Conservation (phyloP, 192 early-diverging fungal species). For the Podila minutissima region DNA sequence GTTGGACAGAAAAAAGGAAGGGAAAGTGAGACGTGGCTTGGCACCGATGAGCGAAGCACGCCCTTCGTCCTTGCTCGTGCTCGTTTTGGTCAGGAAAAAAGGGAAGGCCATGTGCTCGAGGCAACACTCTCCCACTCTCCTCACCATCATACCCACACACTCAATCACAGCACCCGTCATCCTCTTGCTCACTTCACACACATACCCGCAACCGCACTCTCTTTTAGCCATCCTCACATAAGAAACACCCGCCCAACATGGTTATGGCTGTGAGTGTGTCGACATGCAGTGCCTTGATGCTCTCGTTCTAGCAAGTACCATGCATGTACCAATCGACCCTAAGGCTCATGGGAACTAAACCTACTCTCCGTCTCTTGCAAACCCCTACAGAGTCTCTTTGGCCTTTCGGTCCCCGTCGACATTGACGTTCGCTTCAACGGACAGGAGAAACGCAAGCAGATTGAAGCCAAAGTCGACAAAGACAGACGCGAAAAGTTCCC, state of each 20-base stretch:
- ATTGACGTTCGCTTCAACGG: constrained; percentile 85
- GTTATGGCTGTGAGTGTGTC: constrained; percentile 33
- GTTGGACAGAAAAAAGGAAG: no score
- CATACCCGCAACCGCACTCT: neutral
- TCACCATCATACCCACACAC: neutral
- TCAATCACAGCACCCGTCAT: neutral
- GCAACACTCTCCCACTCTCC: neutral
- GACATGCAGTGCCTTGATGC: neutral
- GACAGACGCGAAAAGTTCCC: constrained; percentile 93
- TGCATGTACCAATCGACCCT: no score
- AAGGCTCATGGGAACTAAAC: no score
- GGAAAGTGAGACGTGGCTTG: no score
- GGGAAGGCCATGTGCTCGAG: no score
- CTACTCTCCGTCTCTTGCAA: neutral
- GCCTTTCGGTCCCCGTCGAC: constrained; percentile 86
- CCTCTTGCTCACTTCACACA: neutral
- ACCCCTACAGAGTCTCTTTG: constrained; percentile 71
- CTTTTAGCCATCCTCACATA: neutral
- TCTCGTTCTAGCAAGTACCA: neutral
- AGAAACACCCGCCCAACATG: constrained; percentile 9
- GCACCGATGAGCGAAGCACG: no score
- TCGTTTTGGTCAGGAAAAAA: no score
- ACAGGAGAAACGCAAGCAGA: constrained; percentile 90
- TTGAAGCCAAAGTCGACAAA: constrained; percentile 95
- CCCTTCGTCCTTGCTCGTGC: no score